Base-by-base conservation (phyloP, 2,329 filamentous ascomycete genomes). In the Meredithiella fracta region DNA sequence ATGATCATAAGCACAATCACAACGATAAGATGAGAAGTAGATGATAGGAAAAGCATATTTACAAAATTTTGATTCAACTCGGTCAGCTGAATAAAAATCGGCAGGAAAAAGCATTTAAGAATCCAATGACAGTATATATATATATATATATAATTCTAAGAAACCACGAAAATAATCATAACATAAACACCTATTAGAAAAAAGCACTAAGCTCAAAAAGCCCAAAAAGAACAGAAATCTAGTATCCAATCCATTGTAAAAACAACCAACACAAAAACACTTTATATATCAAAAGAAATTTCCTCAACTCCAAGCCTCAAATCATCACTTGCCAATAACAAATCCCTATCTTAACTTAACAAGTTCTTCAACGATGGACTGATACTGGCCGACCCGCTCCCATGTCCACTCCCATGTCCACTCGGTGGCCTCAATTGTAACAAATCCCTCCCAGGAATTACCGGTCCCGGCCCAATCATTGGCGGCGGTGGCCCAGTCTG, bases 341-440 rank as follows among this genome's bases (percentile, higher is more conserved):
- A 6, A 34, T 34, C 49, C 40, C 40, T 11, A 44, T 40, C 31
- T n/a, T 29, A 87, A 51, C 79, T 83, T 55, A 90, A 73, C 51
- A 90, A 67, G 63, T 90, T 89, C 62, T 82, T 79, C 59, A 90
- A 67, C 8, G 85, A 88, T 9, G 85, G 84, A 63, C 82, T 89
- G 15, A 85, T 83, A 63, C 85, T 89, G 3, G 85, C 85, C 34
- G 55, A 22, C n/a, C 15, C 40, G 20, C 15, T 53, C 3, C 53
- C 56, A 42, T 58, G 53, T n/a, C 83, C 83, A 53, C 15, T 53
- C 3, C 53, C 56, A 42, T 58, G 53, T n/a, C 83, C 83, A 53
- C 76, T 77, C 29, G 74, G 69, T 31, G 74, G 71, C 51, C 75
- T 70, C 20, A 60, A 65, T 51, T 77, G 73, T 8, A 44, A n/a